Conservation (phyloP, 805 yeast genomes). For the Hemisphaericaspora nanyangensis region DNA sequence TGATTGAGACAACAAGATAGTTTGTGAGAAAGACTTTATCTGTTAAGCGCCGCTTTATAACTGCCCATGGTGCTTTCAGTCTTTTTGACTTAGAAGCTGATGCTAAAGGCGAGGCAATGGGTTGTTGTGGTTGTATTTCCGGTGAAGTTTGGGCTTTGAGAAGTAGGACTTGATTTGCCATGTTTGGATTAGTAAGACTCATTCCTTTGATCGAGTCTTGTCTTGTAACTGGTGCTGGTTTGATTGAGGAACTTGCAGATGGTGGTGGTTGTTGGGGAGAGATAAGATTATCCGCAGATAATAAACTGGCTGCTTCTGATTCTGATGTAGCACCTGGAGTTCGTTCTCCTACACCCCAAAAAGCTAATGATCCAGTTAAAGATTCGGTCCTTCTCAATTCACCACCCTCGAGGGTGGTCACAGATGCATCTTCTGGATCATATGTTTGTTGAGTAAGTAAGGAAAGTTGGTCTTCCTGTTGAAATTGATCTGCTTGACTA, state of each 20-base stretch:
- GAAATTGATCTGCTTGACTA: background rate
- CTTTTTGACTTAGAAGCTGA: conserved; percentile 1
- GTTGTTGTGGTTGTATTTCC: background rate
- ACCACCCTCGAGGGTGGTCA: background rate
- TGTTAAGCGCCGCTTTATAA: conserved; percentile 18
- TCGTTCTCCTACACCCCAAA: conserved; percentile 39
- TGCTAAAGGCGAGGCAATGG: background rate
- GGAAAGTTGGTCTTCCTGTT: background rate
- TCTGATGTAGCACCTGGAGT: conserved; percentile 18
- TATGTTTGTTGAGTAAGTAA: background rate
- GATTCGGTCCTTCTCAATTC: conserved; percentile 9
- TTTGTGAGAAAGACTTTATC: conserved; percentile 44
- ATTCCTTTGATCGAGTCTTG: background rate
- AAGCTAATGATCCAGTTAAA: conserved; percentile 33
- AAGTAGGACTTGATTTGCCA: background rate
- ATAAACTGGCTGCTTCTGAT: background rate
- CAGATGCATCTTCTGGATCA: background rate
- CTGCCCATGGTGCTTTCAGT: conserved; percentile 15
- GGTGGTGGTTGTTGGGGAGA: background rate
- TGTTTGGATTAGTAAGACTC: background rate
- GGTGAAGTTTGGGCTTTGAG: background rate
- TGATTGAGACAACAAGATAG: conserved; percentile 50
- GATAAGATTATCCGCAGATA: background rate
- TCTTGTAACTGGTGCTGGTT: background rate
- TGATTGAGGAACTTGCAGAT: background rate